Evolutionary conservation across 805 yeast genomes (phyloP).

Genomic region (Kockiozyma suomiensis): DNA sequence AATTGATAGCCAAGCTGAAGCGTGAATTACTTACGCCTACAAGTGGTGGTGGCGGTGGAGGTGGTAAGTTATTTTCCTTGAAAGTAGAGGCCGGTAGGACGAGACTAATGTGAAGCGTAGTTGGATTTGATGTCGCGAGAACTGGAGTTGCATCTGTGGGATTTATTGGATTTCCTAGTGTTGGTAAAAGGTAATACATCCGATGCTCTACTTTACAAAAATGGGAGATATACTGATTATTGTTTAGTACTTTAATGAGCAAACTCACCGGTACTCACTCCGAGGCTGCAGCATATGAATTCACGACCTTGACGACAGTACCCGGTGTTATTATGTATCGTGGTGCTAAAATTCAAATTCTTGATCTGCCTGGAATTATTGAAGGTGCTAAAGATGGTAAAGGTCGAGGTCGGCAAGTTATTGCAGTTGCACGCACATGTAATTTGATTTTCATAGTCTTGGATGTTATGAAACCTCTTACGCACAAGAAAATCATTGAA

Average conservation of each 20-base stretch:
- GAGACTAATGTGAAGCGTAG: constrained; percentile 34
- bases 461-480: constrained; percentile 94
- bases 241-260: constrained; percentile 64
- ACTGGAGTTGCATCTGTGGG: constrained; percentile 98
- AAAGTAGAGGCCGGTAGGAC: not conserved
- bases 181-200: constrained; percentile 52
- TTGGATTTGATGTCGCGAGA: constrained; percentile 97
- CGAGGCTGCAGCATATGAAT: constrained; percentile 89
- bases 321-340: constrained; percentile 95
- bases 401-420: constrained; percentile 98
- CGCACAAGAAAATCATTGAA: constrained; percentile 91
- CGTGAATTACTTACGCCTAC: constrained; percentile 81
- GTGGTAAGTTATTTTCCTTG: constrained; percentile 50
- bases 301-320: constrained; percentile 95
- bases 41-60: constrained; percentile 77
- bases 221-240: not conserved
- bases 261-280: constrained; percentile 94
- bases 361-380: constrained; percentile 95
- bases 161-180: constrained; percentile 97
- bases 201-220: not conserved
- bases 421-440: constrained; percentile 98
- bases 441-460: constrained; percentile 88
- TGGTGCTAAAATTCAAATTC: constrained; percentile 98
- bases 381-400: constrained; percentile 98
- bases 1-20: constrained; percentile 78